phyloP scores from a whole-genome alignment of 2,329 filamentous ascomycete species.

The Colletotrichum scovillei region DNA sequence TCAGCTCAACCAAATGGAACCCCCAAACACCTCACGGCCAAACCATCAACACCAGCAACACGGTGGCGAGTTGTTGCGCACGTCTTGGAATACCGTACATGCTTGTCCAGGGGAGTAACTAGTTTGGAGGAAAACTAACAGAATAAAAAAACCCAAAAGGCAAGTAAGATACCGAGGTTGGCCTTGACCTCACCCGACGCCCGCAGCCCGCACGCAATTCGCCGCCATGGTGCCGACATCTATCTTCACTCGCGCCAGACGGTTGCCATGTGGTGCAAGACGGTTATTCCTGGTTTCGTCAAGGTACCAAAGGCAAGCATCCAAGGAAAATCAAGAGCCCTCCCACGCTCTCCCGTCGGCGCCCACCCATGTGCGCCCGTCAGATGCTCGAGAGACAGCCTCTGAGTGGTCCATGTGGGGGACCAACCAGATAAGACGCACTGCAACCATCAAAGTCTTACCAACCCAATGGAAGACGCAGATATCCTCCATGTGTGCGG shows the following conservation, averaged over 20 bases:
- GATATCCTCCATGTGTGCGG: neutral
- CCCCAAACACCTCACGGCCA: neutral
- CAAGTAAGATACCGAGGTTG: neutral
- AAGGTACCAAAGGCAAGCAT: neutral
- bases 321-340: neutral
- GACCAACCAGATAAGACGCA: constrained; percentile 22
- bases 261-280: neutral
- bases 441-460: neutral
- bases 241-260: neutral
- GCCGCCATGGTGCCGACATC: neutral
- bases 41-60: neutral
- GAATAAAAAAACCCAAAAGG: neutral
- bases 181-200: neutral
- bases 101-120: no score
- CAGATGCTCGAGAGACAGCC: neutral
- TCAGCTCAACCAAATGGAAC: constrained; percentile 18
- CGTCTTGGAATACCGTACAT: no score
- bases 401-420: constrained; percentile 31
- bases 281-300: neutral
- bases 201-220: neutral
- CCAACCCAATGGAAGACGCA: neutral
- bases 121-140: no score
- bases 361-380: constrained; percentile 24
- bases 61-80: neutral
- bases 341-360: constrained; percentile 3